Conservation (phyloP, 805 yeast genomes). For the Candida ipomoeae region DNA sequence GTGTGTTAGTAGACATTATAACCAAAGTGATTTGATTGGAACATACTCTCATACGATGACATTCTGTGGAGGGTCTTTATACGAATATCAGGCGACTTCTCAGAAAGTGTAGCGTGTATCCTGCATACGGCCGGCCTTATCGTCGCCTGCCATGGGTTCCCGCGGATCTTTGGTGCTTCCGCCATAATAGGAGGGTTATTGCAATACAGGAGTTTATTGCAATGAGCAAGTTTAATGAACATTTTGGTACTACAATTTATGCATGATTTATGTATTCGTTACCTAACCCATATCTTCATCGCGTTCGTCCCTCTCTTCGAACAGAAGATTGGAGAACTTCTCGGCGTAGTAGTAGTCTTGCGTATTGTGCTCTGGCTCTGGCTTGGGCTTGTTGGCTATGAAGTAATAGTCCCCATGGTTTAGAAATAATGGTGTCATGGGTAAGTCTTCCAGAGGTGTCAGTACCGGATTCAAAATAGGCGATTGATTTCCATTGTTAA, state of each 20-base stretch:
- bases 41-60: slow-evolving; percentile 46
- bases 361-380: neutral
- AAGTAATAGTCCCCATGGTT: slow-evolving; percentile 15
- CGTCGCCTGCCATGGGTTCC: neutral
- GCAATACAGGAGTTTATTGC: too few species aligned
- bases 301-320: neutral
- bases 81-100: slow-evolving; percentile 2
- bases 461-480: slow-evolving; percentile 40
- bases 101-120: neutral
- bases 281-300: slow-evolving; percentile 1
- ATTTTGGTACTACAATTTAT: neutral
- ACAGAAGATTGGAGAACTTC: slow-evolving; percentile 3
- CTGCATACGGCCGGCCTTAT: neutral
- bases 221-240: too few species aligned
- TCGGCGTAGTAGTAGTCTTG: slow-evolving; percentile 3
- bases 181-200: too few species aligned
- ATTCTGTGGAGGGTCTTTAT: slow-evolving; percentile 14
- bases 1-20: slow-evolving; percentile 6
- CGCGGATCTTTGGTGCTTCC: too few species aligned
- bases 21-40: neutral
- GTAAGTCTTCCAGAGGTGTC: slow-evolving; percentile 40
- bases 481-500: slow-evolving; percentile 20
- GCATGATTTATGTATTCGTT: neutral
- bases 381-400: slow-evolving; percentile 1
- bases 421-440: slow-evolving; percentile 39